Evolutionary conservation across 78 protist species (phyloP).

Genomic region (Dictyostelium capitatum): DNA sequence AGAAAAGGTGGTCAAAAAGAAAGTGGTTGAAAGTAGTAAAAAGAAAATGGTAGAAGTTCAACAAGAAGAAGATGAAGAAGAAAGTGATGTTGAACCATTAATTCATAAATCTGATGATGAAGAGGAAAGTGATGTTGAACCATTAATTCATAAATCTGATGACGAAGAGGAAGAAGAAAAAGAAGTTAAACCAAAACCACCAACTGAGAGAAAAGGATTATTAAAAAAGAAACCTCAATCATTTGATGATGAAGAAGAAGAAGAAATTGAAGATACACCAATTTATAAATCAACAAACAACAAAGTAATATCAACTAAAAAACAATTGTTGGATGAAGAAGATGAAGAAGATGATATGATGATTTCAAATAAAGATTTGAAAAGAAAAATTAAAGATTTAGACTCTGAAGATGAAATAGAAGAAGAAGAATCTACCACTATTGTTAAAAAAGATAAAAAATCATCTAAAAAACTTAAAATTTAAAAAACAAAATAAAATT

Average conservation of each 20-base stretch:
- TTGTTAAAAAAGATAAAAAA: not conserved
- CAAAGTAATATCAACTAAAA: not conserved
- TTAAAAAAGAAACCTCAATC: not conserved
- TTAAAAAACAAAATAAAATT: not conserved
- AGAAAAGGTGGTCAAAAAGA: not conserved
- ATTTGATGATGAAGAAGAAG: not conserved
- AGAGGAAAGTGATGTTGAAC: not conserved
- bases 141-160: not conserved
- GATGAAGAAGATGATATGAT: not conserved
- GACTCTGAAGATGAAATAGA: not conserved
- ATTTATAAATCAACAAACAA: too few species aligned
- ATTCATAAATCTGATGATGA: not conserved
- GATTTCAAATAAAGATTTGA: not conserved
- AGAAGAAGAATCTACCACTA: not conserved
- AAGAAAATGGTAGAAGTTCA: not conserved
- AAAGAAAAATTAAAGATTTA: not conserved
- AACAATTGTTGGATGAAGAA: not conserved
- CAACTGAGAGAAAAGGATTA: not conserved
- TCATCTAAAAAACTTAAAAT: not conserved
- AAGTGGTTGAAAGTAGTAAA: not conserved
- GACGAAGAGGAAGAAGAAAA: not conserved
- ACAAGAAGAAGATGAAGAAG: constrained; percentile 13
- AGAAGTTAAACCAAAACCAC: not conserved
- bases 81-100: not conserved
- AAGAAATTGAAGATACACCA: not conserved